Evolutionary conservation across 2,329 filamentous ascomycete species (phyloP).

Genomic region (Fusarium goolgardi): DNA sequence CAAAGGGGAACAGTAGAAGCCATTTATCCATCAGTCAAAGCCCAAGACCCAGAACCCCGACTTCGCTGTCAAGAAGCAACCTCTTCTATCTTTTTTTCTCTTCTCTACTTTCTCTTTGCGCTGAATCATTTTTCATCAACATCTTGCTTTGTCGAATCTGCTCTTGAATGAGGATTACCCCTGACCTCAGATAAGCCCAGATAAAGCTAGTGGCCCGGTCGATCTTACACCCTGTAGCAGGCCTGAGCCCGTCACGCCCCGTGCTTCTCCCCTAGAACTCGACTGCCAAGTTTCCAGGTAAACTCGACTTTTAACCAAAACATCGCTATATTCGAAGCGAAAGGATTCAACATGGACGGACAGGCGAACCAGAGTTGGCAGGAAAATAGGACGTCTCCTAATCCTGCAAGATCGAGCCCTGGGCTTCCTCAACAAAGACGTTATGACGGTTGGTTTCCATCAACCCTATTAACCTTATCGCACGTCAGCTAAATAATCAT

Average conservation of each 20-base stretch:
- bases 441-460: conserved; percentile 51
- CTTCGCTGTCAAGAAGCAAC: conserved; percentile 38
- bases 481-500: conserved; percentile 35
- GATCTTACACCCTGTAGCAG: conserved; percentile 20
- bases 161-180: conserved; percentile 25
- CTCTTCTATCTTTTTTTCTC: conserved; percentile 35
- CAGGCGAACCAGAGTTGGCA: conserved; percentile 46
- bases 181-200: conserved; percentile 41
- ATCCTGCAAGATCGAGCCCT: conserved; percentile 48
- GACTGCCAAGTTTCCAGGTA: conserved; percentile 23
- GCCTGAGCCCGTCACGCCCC: conserved; percentile 17
- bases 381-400: conserved; percentile 42
- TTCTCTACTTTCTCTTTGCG: conserved; percentile 18
- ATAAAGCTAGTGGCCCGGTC: conserved; percentile 27
- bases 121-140: conserved; percentile 11
- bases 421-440: conserved; percentile 51
- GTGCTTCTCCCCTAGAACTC: conserved; percentile 32
- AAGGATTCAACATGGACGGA: conserved; percentile 45
- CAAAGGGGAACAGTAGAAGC: conserved; percentile 32
- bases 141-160: conserved; percentile 4
- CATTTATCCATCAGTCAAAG: conserved; percentile 27
- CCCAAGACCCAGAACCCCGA: conserved; percentile 29
- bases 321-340: conserved; percentile 9
- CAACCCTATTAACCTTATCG: conserved; percentile 3
- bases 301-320: conserved; percentile 19